Base-by-base conservation (phyloP, 805 yeast genomes). In the Sugiyamaella marilandica region DNA sequence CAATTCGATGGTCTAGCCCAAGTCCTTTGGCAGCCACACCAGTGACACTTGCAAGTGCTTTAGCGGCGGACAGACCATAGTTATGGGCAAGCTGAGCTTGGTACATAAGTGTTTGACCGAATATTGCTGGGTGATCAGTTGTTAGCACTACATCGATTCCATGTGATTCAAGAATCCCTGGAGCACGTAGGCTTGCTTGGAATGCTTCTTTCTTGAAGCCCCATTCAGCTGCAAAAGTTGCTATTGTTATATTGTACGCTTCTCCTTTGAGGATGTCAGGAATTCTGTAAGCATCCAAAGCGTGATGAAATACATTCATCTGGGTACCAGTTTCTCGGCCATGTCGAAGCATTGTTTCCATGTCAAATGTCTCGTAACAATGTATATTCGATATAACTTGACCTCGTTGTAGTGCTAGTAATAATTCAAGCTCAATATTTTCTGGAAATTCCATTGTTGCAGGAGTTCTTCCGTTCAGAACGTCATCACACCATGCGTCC, bases 181-280 rank as follows among this genome's bases (percentile, higher is more conserved):
- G 32, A n/a, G 45, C 45, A n/a, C 10, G 45, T 41, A 24, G 18
- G 18, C 45, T 34, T 34, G 45, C 45, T 29, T 41, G 45, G 45
- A n/a, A n/a, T n/a, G 45, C 45, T 18, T 41, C 45, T 10, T 41
- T 34, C 8, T 34, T 34, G 18, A 34, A 34, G 4, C 39, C 45
- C 31, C 45, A 41, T 41, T 24, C 45, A 5, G 29, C 29, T 8
- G 45, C 21, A 19, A 24, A 24, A 16, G 45, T 41, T 9, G 31
- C 45, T 2, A 41, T 19, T 9, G 45, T 41, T 2, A 24, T 41
- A 24, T 41, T 41, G 9, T 41, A 24, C 4, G 16, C 9, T 24
- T 19, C 45, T 18, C 45, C 31, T 24, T 41, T 19, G 14, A 41
- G 13, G 29, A 41, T 34, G 4, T 34, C 39, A 8, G 39, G 39